A percentile compares a stretch with the other conserved stretches of the same genome.
phyloP scores from a whole-genome alignment of 805 yeast genomes.

The Metschnikowia matae region DNA sequence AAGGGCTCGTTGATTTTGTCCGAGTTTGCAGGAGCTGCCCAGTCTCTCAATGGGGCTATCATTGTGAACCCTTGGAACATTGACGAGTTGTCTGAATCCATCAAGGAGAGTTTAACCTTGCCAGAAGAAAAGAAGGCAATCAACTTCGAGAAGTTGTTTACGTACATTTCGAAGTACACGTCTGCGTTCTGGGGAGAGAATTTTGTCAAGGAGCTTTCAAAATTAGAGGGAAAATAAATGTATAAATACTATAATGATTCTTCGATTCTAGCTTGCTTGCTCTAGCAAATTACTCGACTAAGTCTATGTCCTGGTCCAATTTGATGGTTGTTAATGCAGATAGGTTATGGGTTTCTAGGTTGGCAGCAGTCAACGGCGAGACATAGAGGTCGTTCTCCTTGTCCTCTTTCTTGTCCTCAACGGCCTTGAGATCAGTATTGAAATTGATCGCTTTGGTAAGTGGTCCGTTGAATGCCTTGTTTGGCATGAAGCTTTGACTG shows the following conservation, averaged over 20 bases:
- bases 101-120: conserved; percentile 80
- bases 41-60: conserved; percentile 87
- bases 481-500: conserved; percentile 5
- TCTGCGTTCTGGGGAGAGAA: conserved; percentile 97
- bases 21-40: conserved; percentile 99
- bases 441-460: neutral
- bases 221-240: conserved; percentile 15
- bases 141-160: conserved; percentile 80
- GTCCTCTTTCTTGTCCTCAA: conserved; percentile 10
- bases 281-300: conserved; percentile 11
- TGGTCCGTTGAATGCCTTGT: conserved; percentile 1
- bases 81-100: conserved; percentile 84
- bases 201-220: conserved; percentile 80
- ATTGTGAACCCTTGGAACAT: conserved; percentile 98
- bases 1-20: conserved; percentile 85
- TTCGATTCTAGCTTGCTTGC: neutral
- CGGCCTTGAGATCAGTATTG: neutral
- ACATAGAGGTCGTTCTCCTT: conserved; percentile 7
- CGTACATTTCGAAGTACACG: conserved; percentile 87
- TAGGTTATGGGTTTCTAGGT: conserved; percentile 17
- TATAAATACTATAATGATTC: neutral
- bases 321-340: conserved; percentile 8
- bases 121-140: conserved; percentile 74
- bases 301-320: conserved; percentile 8
- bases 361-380: conserved; percentile 15